Evolutionary conservation across 257 asterid genomes (phyloP), one percentile per base, ranked within the genome.

Genomic region (Gardenia jasminoides): DNA sequence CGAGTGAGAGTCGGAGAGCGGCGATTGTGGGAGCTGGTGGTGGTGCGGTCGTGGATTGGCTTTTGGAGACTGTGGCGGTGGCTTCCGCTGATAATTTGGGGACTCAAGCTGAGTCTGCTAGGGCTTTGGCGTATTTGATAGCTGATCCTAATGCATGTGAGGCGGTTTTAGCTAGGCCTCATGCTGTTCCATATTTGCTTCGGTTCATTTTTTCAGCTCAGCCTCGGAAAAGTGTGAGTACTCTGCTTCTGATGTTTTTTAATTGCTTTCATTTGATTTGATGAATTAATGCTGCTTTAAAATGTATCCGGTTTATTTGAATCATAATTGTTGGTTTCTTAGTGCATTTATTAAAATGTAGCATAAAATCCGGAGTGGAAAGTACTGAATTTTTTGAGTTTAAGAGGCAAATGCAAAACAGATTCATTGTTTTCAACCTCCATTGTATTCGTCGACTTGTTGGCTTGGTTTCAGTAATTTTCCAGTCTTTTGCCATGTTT

Each of bases 11-110:
- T 83, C 86, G 99, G 78, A 89, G 99, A 85, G 89, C 90, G 67
- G 99, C 99, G 46, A 92, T 96, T 73, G 97, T 93, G 17, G 92
- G 87, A n/a, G 99, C 99, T 0, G 99, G 99, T 13, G 97, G 97
- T 26, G 99, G 99, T 16, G 93, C 93, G 47, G 99, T 96, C 67
- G 90, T 92, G 10, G 99, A 96, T 84, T 96, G 99, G 99, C 83
- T 96, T 78, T 70, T 93, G 82, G 97, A 96, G 80, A 96, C 98
- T 7, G 97, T 88, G 71, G 88, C 94, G 1, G 86, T 93, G 5
- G 86, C 87, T 80, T 70, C 92, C 5, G 88, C 88, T 82, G 98
- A 91, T 56, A 87, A 87, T 50, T 82, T 84, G 70, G 94, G 91
- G 36, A 87, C 97, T 17, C 99, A 93, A 88, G 90, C 96, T 1